Percentiles rank a stretch among this genome's conserved stretches.
phyloP scores from a whole-genome alignment of 352 stramenopile genomes.

The Pythium oligandrum region DNA sequence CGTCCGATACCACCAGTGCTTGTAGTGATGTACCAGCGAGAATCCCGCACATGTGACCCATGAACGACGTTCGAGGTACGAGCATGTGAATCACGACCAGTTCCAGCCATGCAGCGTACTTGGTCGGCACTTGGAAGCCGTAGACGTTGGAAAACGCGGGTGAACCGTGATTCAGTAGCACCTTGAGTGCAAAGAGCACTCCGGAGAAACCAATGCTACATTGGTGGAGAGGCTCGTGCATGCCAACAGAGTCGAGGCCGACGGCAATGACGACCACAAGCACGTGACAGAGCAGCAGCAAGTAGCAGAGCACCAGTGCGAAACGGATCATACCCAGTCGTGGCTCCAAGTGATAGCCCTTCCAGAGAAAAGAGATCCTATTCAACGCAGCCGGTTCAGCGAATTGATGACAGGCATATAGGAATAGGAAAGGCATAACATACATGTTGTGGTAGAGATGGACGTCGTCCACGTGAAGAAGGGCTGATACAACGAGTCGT shows the following conservation, averaged over 20 bases:
- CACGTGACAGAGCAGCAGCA: constrained; percentile 59
- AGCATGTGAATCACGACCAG: constrained; percentile 80
- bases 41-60: constrained; percentile 86
- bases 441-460: constrained; percentile 92
- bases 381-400: constrained; percentile 15
- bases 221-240: constrained; percentile 22
- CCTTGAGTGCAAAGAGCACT: constrained; percentile 79
- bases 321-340: constrained; percentile 50
- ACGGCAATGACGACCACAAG: constrained; percentile 47
- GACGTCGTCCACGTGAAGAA: constrained; percentile 82
- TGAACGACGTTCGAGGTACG: constrained; percentile 75
- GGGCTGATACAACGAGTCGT: constrained; percentile 59
- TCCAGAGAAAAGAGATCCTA: constrained; percentile 81
- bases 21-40: constrained; percentile 58
- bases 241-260: constrained; percentile 25
- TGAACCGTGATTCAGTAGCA: constrained; percentile 76
- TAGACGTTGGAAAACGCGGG: constrained; percentile 59
- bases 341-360: constrained; percentile 73
- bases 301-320: constrained; percentile 31
- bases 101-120: constrained; percentile 88
- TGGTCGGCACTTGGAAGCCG: constrained; percentile 74
- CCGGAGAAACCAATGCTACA: constrained; percentile 78
- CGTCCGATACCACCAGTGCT: too few relatives aligned
- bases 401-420: too few relatives aligned
- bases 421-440: too few relatives aligned